Evolutionary conservation across 257 asterid genomes (phyloP), one percentile per base, ranked within the genome.

Genomic region (Gentiana straminea): DNA sequence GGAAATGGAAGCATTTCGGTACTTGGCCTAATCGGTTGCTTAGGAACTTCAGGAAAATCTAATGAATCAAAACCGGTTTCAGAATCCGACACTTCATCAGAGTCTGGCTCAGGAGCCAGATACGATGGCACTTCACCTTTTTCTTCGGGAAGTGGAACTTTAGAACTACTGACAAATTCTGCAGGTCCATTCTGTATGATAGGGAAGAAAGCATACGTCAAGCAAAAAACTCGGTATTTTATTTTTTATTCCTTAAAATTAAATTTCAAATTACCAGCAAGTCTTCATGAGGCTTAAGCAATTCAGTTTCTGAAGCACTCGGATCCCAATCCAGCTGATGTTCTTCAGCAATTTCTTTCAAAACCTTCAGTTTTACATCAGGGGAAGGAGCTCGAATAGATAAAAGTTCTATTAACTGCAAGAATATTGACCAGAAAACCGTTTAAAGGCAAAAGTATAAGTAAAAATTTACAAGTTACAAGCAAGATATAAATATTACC

Each of bases 311-410:
- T 7, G 90, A 71, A 55, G 83, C 77, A 62, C 74, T 81, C 58
- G 94, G 81, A 80, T 92, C 97, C 98, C 98, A 92, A 51, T 88
- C 97, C 24, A 92, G 83, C 64, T 80, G 76, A 55, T 85, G 84
- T 77, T 88, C 97, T 72, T 88, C 94, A 8, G 98, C 97, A 41
- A 92, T 88, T 61, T 88, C 95, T 78, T 83, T 88, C 35, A 92
- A 78, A 60, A 88, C 75, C 76, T 88, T 92, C 79, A 92, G 48
- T 73, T 92, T 92, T 56, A 77, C 90, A 13, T 85, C 97, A 13
- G 99, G 87, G 37, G 85, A 80, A 61, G 99, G 95, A 66, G 99
- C 97, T 57, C 95, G 85, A 60, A 92, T 61, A 15, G 97, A 88
- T 62, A 92, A 70, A 61, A 83, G 75, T 78, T 92, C 99, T 57